Conservation (phyloP, 2,329 filamentous ascomycete genomes). For the Harringtonia aguacate region DNA sequence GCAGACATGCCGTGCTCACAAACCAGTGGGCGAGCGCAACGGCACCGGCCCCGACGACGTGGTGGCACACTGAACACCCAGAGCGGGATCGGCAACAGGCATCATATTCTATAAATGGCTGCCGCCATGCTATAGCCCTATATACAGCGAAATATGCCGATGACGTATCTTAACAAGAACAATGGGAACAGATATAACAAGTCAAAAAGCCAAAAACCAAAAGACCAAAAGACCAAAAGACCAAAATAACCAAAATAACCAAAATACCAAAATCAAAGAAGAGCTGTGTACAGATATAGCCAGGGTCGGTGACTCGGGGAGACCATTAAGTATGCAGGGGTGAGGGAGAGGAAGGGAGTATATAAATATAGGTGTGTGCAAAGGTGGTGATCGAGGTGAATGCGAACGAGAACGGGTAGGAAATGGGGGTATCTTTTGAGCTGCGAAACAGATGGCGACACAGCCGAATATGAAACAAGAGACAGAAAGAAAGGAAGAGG, state of each 20-base stretch:
- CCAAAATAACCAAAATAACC: background rate
- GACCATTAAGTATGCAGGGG: background rate
- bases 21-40: constrained; percentile 46
- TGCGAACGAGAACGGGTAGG: background rate
- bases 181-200: background rate
- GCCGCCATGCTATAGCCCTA: too few species aligned
- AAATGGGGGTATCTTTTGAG: background rate
- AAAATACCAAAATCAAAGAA: background rate
- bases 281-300: too few species aligned
- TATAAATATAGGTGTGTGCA: too few species aligned
- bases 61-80: background rate
- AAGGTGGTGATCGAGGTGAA: too few species aligned
- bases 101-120: too few species aligned
- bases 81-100: too few species aligned
- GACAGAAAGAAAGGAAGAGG: background rate
- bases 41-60: constrained; percentile 33
- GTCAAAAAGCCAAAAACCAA: background rate
- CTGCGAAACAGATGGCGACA: background rate
- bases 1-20: too few species aligned
- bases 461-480: background rate
- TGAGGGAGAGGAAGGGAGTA: too few species aligned
- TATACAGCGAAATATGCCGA: too few species aligned
- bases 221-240: background rate
- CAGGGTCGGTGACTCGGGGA: too few species aligned
- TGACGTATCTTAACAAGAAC: background rate